Percentiles rank a stretch among this genome's conserved stretches.
Evolutionary conservation across 2,329 filamentous ascomycete genomes (phyloP).

Genomic region (Fusarium aywerte): DNA sequence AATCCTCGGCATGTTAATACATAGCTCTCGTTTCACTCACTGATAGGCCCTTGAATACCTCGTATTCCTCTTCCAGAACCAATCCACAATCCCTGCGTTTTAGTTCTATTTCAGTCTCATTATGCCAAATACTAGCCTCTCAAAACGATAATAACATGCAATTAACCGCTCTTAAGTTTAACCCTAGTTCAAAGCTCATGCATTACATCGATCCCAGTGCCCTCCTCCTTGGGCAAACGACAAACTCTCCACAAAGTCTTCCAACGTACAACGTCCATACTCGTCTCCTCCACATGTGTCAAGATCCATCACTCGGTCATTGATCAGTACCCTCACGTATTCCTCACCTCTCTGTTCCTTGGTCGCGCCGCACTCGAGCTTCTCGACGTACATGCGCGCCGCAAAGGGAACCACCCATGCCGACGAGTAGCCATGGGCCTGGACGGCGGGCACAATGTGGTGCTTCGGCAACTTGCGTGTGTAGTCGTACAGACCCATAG

Average conservation of each 20-base stretch:
- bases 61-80: conserved; percentile 13
- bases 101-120: conserved; percentile 29
- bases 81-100: conserved; percentile 14
- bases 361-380: conserved; percentile 72
- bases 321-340: conserved; percentile 81
- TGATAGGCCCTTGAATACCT: background rate
- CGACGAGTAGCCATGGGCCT: conserved; percentile 76
- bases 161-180: conserved; percentile 23
- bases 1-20: background rate
- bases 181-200: conserved; percentile 10
- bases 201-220: conserved; percentile 66
- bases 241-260: conserved; percentile 78
- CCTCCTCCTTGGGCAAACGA: conserved; percentile 79
- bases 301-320: conserved; percentile 82
- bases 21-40: background rate
- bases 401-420: conserved; percentile 86
- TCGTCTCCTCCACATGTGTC: conserved; percentile 75
- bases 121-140: background rate
- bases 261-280: conserved; percentile 75
- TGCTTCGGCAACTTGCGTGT: conserved; percentile 65
- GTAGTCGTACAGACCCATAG: conserved; percentile 80
- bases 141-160: conserved; percentile 22
- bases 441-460: conserved; percentile 59
- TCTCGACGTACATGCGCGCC: conserved; percentile 85
- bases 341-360: conserved; percentile 77